Base-by-base conservation (phyloP, 768 basidiomycete species). In the Leucosporidium scottii region DNA sequence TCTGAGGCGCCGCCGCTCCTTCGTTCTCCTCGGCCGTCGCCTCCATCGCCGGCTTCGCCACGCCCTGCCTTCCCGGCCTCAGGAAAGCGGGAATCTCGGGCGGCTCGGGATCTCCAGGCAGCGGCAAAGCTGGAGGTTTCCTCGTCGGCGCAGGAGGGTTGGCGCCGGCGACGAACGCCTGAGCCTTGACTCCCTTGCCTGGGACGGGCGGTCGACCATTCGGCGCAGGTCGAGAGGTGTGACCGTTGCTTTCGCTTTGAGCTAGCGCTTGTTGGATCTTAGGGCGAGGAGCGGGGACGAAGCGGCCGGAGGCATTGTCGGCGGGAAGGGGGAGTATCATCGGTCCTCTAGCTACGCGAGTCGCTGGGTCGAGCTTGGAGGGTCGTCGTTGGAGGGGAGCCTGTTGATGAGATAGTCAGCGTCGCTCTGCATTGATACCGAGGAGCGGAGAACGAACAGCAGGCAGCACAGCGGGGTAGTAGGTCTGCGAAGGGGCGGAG, bases 71-170 rank as follows among this genome's bases (percentile, higher is more conserved):
- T 9, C 61, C 65, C 1, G 69, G 69, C 20, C 48, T 28, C 0
- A 70, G 49, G n/a, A 55, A 44, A 1, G 50, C 36, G 4, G 68
- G 68, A 8, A 67, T 20, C 20, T 18, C 28, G 0, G 53, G 59
- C n/a, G 51, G 51, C 8, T 70, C 69, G 6, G 66, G 66, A 2
- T 71, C 69, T 27, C 69, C 69, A 0, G 69, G 69, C 17, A 71
- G 39, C 0, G 69, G 69, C 0, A 67, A 34, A 0, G 20, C 55
- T 7, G 27, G 20, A 1, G 27, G 36, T 0, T 25, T 25, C 50
- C 57, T 20, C 13, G 34, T 20, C 13, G 34, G 13, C 1, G 21
- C 21, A 9, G 39, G 39, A 44, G 39, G 39, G 39, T 34, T 34
- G 34, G 34, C 34, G 34, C 34, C 34, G 10, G 39, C 39, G 39